Conservation (phyloP, 108 stramenopile species). For the Nitzschia sp. region DNA sequence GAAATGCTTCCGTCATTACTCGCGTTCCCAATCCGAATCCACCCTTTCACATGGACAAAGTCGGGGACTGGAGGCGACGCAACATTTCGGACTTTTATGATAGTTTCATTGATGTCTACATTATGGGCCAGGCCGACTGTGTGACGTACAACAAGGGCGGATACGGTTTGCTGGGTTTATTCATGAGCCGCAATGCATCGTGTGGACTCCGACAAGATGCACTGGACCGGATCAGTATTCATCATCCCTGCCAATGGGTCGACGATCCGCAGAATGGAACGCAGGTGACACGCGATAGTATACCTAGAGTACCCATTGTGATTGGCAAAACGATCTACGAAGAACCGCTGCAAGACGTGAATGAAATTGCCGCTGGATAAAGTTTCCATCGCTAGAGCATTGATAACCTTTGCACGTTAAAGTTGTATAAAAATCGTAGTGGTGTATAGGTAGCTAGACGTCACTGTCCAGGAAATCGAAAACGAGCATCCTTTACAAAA, state of each 20-base stretch:
- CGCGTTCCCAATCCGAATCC: conserved; percentile 11
- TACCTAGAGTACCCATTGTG: background rate
- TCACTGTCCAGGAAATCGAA: too few species aligned
- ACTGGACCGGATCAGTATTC: conserved; percentile 3
- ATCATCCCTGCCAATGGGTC: conserved; percentile 17
- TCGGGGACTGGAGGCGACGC: conserved; percentile 1
- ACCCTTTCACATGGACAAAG: conserved; percentile 37
- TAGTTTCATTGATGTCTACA: conserved; percentile 49
- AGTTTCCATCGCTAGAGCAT: background rate
- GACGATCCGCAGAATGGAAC: conserved; percentile 9
- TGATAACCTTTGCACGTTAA: too few species aligned
- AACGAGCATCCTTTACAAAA: too few species aligned
- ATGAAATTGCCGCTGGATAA: background rate
- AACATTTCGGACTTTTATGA: conserved; percentile 33
- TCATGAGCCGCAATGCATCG: conserved; percentile 17
- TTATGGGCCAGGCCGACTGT: conserved; percentile 33
- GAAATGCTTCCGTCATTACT: background rate
- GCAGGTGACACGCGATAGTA: background rate
- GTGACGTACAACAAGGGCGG: conserved; percentile 42
- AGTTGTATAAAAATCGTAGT: too few species aligned
- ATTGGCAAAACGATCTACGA: background rate
- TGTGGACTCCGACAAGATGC: conserved; percentile 35
- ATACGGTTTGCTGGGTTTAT: conserved; percentile 28
- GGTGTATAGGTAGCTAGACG: too few species aligned
- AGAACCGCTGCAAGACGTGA: conserved; percentile 8